A percentile compares a stretch with the other conserved stretches of the same genome.
These are phyloP conservation scores for Fusarium sp. DNA, from an alignment of 2,329 filamentous ascomycete species.

Conservation along the genomic window DNA sequence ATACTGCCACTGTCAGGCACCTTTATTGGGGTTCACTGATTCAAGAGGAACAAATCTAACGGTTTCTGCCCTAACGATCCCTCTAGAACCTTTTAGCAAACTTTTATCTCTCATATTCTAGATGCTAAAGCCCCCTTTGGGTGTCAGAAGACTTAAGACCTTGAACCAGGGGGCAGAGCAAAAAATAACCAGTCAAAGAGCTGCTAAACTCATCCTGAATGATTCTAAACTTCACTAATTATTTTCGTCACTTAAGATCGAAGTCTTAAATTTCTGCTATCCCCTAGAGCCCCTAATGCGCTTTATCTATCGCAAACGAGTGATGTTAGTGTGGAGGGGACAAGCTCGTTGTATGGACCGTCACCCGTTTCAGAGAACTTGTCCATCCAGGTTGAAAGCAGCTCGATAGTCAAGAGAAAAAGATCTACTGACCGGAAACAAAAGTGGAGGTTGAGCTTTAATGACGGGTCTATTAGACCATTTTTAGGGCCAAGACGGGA, in stretches of 20 bases:
- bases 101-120: background rate
- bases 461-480: slow-evolving; percentile 22
- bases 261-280: no score
- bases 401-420: slow-evolving; percentile 3
- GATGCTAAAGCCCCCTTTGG: background rate
- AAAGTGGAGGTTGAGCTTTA: slow-evolving; percentile 22
- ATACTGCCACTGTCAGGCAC: slow-evolving; percentile 13
- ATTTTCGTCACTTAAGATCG: no score
- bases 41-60: slow-evolving; percentile 22
- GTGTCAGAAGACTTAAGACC: no score
- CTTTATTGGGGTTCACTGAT: slow-evolving; percentile 12
- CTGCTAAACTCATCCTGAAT: no score
- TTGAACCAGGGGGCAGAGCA: no score
- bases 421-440: slow-evolving; percentile 2
- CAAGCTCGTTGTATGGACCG: slow-evolving; percentile 2
- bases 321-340: slow-evolving; percentile 7
- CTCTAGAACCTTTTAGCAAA: background rate
- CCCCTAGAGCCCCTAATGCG: background rate
- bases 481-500: slow-evolving; percentile 1
- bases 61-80: slow-evolving; percentile 1
- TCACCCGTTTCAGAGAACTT: slow-evolving; percentile 19
- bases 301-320: background rate
- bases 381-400: slow-evolving; percentile 8
- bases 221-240: no score
- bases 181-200: no score